Evolutionary conservation across 2,329 filamentous ascomycete species (phyloP).

Genomic region (Plectosphaerella plurivora): DNA sequence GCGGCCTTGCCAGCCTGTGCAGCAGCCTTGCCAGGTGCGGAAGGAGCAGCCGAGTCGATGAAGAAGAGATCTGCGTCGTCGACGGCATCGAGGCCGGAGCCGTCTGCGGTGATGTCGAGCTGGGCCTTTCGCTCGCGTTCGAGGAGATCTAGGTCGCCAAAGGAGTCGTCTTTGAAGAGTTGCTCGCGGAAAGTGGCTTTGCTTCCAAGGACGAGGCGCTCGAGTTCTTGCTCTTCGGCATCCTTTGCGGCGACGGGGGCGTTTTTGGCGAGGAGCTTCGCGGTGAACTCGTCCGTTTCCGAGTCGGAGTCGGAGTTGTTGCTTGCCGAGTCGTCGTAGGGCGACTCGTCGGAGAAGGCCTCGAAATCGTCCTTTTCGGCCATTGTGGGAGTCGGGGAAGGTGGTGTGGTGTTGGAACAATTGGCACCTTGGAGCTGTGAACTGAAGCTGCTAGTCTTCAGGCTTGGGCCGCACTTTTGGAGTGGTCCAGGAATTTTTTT

Average conservation of each 20-base stretch:
- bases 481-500: slow-evolving; percentile 11
- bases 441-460: background rate
- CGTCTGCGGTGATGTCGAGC: slow-evolving; percentile 31
- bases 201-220: slow-evolving; percentile 85
- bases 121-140: slow-evolving; percentile 25
- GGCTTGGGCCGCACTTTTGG: background rate
- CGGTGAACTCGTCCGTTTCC: slow-evolving; percentile 20
- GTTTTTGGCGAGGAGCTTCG: slow-evolving; percentile 14
- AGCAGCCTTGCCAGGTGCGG: slow-evolving; percentile 24
- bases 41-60: slow-evolving; percentile 62
- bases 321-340: slow-evolving; percentile 7
- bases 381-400: slow-evolving; percentile 5
- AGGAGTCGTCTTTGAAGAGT: slow-evolving; percentile 54
- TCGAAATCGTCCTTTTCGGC: slow-evolving; percentile 13
- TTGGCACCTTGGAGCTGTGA: slow-evolving; percentile 1
- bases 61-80: slow-evolving; percentile 84
- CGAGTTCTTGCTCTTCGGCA: slow-evolving; percentile 77
- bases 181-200: slow-evolving; percentile 74
- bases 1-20: slow-evolving; percentile 18
- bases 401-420: background rate
- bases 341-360: slow-evolving; percentile 12
- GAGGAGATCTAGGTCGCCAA: slow-evolving; percentile 22
- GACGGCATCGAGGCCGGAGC: slow-evolving; percentile 49
- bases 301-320: slow-evolving; percentile 7
- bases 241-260: slow-evolving; percentile 59